These are phyloP conservation scores for Jatropha curcas DNA, from an alignment of 345 rosid genomes.

Conservation along the genomic window DNA sequence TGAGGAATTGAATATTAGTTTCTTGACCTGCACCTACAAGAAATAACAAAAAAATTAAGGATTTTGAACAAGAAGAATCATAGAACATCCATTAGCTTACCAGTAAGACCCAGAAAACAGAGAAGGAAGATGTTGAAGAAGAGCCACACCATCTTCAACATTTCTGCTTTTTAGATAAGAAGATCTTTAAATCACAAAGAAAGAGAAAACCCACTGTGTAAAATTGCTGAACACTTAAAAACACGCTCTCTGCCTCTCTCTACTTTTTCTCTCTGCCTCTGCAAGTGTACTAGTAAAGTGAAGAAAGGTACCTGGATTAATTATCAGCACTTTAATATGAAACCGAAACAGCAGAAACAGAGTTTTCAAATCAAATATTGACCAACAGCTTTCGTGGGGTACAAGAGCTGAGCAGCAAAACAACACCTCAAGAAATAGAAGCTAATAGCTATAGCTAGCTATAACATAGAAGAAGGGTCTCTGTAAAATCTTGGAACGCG, in stretches of 20 bases:
- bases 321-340: background rate
- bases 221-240: constrained; percentile 15
- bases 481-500: background rate
- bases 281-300: background rate
- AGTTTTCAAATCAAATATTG: background rate
- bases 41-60: background rate
- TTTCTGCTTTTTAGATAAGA: background rate
- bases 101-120: constrained; percentile 48
- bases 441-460: no score
- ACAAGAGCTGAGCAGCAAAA: background rate
- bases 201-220: constrained; percentile 5
- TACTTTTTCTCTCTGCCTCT: background rate
- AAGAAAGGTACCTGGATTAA: background rate
- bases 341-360: background rate
- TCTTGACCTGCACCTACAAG: constrained; percentile 60
- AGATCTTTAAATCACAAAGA: background rate
- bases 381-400: background rate
- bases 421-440: background rate
- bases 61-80: background rate
- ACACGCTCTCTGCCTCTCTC: no score
- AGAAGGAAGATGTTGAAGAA: constrained; percentile 36
- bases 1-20: constrained; percentile 37
- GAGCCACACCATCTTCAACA: constrained; percentile 26
- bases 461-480: no score
- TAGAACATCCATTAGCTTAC: constrained; percentile 25